A percentile compares a stretch with the other conserved stretches of the same genome.
These are phyloP conservation scores for Aspergillus calidoustus DNA, from an alignment of 2,329 filamentous ascomycete species.

Conservation along the genomic window DNA sequence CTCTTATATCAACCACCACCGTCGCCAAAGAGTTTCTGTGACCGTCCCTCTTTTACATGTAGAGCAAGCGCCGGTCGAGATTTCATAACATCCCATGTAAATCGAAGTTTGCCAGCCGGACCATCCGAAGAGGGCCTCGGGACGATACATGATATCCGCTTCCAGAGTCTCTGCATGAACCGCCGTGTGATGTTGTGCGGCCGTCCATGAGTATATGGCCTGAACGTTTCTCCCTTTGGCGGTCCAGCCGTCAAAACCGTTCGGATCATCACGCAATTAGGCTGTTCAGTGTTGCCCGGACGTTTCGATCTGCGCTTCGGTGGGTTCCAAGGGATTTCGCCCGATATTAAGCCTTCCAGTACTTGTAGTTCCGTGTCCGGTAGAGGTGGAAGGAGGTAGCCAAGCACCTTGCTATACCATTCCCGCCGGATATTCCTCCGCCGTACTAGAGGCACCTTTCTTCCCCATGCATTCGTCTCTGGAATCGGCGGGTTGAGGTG, in stretches of 20 bases:
- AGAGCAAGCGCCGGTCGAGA: slow-evolving; percentile 15
- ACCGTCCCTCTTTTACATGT: background rate
- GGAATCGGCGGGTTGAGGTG: slow-evolving; percentile 37
- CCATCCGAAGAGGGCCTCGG: slow-evolving; percentile 35
- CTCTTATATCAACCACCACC: background rate
- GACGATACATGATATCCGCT: slow-evolving; percentile 38
- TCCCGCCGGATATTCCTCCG: slow-evolving; percentile 40
- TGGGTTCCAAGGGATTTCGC: slow-evolving; percentile 36
- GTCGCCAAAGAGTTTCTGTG: slow-evolving; percentile 2
- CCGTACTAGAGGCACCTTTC: slow-evolving; percentile 34
- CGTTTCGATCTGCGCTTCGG: slow-evolving; percentile 31
- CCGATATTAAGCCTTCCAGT: slow-evolving; percentile 40
- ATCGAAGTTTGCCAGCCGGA: slow-evolving; percentile 27
- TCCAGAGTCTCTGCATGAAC: slow-evolving; percentile 46
- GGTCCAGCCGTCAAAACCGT: slow-evolving; percentile 43
- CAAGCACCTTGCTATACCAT: slow-evolving; percentile 42
- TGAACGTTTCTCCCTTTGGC: slow-evolving; percentile 41
- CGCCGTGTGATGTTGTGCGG: slow-evolving; percentile 46
- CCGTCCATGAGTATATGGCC: slow-evolving; percentile 38
- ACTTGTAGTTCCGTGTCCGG: slow-evolving; percentile 41
- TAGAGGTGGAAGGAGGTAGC: slow-evolving; percentile 44
- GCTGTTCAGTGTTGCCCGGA: slow-evolving; percentile 1
- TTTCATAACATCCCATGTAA: slow-evolving; percentile 37
- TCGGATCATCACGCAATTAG: slow-evolving; percentile 23
- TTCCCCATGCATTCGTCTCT: slow-evolving; percentile 42